phyloP scores from a whole-genome alignment of 306 rosid species.

The Notholithocarpus densiflorus region DNA sequence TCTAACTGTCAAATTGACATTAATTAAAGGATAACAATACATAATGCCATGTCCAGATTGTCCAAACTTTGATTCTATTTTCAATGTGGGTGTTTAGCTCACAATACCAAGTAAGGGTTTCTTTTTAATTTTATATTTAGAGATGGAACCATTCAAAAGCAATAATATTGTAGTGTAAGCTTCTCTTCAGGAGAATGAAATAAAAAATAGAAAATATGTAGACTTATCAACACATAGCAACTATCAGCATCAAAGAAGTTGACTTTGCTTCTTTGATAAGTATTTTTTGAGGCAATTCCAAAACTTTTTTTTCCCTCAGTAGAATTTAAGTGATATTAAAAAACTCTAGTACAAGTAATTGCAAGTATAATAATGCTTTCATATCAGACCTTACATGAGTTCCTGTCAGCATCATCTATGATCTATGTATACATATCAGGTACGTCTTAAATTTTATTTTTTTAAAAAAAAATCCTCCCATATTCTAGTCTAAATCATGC shows the following conservation, averaged over 20 bases:
- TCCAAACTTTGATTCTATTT: neutral
- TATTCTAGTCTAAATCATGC: too few relatives aligned
- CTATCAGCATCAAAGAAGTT: neutral
- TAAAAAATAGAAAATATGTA: neutral
- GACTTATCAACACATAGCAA: slow-evolving; percentile 20
- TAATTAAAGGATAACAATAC: neutral
- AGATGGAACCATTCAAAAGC: neutral
- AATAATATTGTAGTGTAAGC: neutral
- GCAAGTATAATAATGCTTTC: too few relatives aligned
- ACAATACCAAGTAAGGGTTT: neutral
- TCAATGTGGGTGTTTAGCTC: neutral
- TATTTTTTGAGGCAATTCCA: too few relatives aligned
- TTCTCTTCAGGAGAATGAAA: neutral
- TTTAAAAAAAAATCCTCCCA: too few relatives aligned
- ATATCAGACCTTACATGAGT: too few relatives aligned
- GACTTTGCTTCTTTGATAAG: neutral
- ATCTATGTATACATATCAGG: too few relatives aligned
- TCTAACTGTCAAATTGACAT: neutral
- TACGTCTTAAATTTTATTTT: too few relatives aligned
- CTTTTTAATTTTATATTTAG: neutral
- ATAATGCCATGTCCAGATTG: neutral
- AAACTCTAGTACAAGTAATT: too few relatives aligned
- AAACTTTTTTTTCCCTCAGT: too few relatives aligned
- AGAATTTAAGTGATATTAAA: too few relatives aligned
- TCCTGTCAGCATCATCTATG: too few relatives aligned